Percentiles rank a stretch among this genome's conserved stretches.
phyloP scores from a whole-genome alignment of 2,329 filamentous ascomycete genomes.

The Beauveria brongniartii region DNA sequence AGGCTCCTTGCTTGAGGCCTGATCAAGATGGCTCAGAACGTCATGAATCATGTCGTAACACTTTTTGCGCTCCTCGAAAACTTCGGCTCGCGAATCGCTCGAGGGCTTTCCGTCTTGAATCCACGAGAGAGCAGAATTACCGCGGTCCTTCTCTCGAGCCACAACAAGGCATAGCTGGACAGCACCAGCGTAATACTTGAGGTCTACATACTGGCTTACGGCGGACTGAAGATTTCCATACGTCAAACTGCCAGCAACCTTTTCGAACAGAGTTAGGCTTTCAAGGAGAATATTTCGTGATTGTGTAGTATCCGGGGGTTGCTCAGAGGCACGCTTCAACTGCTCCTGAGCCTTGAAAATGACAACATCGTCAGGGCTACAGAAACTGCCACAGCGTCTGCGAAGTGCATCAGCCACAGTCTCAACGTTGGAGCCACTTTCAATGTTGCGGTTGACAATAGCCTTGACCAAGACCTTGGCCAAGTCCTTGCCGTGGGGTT shows the following conservation, averaged over 20 bases:
- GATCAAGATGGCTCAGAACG: constrained; percentile 72
- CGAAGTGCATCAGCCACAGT: constrained; percentile 92
- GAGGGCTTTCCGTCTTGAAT: constrained; percentile 72
- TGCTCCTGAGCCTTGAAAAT: constrained; percentile 98
- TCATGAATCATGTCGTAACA: constrained; percentile 85
- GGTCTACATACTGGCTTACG: constrained; percentile 66
- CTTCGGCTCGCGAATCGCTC: constrained; percentile 58
- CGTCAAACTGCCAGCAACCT: constrained; percentile 76
- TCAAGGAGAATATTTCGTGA: constrained; percentile 78
- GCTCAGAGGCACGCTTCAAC: constrained; percentile 78
- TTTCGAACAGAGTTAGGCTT: constrained; percentile 78
- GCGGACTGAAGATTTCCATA: constrained; percentile 73
- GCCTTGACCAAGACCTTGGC: constrained; percentile 94
- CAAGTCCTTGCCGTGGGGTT: constrained; percentile 70
- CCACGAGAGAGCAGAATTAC: constrained; percentile 78
- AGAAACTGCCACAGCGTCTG: constrained; percentile 91
- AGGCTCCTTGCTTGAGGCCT: constrained; percentile 57
- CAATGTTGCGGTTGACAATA: constrained; percentile 96
- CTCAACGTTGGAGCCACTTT: constrained; percentile 93
- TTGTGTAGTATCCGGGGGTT: constrained; percentile 63
- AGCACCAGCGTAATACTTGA: constrained; percentile 89
- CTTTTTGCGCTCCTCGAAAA: constrained; percentile 62
- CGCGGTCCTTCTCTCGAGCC: constrained; percentile 76
- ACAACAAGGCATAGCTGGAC: constrained; percentile 81
- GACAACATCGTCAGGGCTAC: constrained; percentile 91